Conservation (phyloP, 164 flowering plant genomes). For the Chimonanthus praecox region DNA sequence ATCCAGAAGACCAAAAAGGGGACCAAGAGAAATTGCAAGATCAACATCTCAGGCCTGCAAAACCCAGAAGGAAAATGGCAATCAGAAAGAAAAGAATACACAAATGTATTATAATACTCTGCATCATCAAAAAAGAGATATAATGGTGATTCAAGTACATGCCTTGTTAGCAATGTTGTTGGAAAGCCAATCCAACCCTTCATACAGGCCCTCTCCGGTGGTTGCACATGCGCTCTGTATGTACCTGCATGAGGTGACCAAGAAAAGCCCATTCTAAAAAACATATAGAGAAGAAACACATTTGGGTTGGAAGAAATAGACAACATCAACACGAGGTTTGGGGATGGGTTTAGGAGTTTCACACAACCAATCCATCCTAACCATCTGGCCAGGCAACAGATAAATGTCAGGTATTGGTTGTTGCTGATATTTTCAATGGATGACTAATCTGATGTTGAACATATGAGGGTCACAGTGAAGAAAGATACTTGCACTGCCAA, state of each 20-base stretch:
- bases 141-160: slow-evolving; percentile 4
- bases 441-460: neutral
- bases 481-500: too few species aligned
- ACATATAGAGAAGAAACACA: neutral
- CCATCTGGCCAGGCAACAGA: neutral
- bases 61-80: neutral
- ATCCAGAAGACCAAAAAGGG: slow-evolving; percentile 4
- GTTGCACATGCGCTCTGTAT: slow-evolving; percentile 99
- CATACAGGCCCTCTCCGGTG: slow-evolving; percentile 93
- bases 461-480: too few species aligned
- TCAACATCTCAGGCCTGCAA: slow-evolving; percentile 29
- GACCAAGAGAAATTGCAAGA: slow-evolving; percentile 8
- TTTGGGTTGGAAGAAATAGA: neutral
- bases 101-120: neutral
- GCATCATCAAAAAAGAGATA: neutral
- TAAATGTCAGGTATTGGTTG: neutral
- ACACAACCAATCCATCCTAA: neutral
- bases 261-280: neutral
- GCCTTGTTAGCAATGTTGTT: slow-evolving; percentile 95
- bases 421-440: too few species aligned
- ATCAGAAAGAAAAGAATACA: neutral
- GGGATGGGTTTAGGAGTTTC: neutral
- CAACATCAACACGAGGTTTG: neutral
- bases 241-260: slow-evolving; percentile 50
- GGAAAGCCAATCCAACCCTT: slow-evolving; percentile 97